Base-by-base conservation (phyloP, 2,329 filamentous ascomycete species). In the Exophiala phaeomuriformis region DNA sequence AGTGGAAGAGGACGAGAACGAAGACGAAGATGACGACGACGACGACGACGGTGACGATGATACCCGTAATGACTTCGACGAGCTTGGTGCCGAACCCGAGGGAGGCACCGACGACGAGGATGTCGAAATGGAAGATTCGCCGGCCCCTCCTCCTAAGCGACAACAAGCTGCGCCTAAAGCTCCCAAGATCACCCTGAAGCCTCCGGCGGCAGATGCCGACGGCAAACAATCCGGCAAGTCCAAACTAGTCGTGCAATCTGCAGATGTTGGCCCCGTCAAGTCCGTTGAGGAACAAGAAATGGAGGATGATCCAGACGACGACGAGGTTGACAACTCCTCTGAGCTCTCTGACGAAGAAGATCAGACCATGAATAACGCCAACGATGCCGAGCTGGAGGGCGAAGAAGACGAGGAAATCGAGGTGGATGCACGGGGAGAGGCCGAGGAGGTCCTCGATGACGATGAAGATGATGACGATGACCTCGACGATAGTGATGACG, bases 271-370 rank as follows among this genome's bases (percentile, higher is more conserved):
- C 28, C 62, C 65, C 3, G 61, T 71, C 19, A 75, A 74, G 61
- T 69, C 71, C 27, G 70, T 75, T 2, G 73, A 76, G 60, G 69
- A 70, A 36, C 74, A 74, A 52, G 72, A 75, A 61, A 73, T 74
- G 69, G 68, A 73, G 36, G 58, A 72, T 41, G 69, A 71, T 19
- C 71, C 74, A 30, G 77, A 78, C 42, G 77, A 78, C 45, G 76
- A 77, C 35, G 77, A 78, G 7, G 78, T 79, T 41, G 72, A 75
- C 37, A 65, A 69, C 12, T 65, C 73, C 2, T 75, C 72, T 7
- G 73, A 75, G 12, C 65, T 72, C 4, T 71, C 72, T 7, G 72
- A 75, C 44, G 72, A 71, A 6, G 73, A 72, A 12, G 74, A 71
- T 27, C 72, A 75, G 37, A 70, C 71, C 10, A 49, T 44, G 4